These are phyloP conservation scores for Diutina mesorugosa DNA, from an alignment of 1,139 yeast genomes.

Conservation along the genomic window DNA sequence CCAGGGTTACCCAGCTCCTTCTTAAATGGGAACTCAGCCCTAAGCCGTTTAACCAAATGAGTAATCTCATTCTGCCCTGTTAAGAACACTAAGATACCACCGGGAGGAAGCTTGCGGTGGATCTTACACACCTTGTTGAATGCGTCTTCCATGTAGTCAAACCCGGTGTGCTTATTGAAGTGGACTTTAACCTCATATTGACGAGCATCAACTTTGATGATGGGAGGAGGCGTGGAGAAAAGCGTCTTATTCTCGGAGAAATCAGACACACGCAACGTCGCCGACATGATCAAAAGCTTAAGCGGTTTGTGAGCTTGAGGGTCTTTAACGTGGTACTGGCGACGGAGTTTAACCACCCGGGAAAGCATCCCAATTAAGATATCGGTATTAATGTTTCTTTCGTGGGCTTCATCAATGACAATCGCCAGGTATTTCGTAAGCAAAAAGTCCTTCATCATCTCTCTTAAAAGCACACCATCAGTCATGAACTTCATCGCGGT, in stretches of 20 bases:
- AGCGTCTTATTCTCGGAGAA: conserved; percentile 70
- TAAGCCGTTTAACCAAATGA: conserved; percentile 55
- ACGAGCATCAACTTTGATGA: conserved; percentile 84
- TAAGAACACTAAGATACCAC: conserved; percentile 82
- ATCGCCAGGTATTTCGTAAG: conserved; percentile 73
- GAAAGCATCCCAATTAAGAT: conserved; percentile 90
- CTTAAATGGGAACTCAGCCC: conserved; percentile 56
- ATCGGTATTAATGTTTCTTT: conserved; percentile 90
- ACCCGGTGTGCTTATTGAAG: conserved; percentile 69
- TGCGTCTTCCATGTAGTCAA: conserved; percentile 78
- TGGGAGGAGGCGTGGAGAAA: conserved; percentile 76
- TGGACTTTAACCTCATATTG: conserved; percentile 92
- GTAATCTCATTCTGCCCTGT: conserved; percentile 93
- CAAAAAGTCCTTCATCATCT: conserved; percentile 79
- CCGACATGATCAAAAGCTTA: conserved; percentile 79
- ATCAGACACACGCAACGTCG: conserved; percentile 87
- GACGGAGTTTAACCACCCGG: conserved; percentile 69
- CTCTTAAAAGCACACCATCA: conserved; percentile 91
- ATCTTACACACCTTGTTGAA: conserved; percentile 77
- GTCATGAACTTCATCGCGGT: conserved; percentile 95
- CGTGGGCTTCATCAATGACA: conserved; percentile 96
- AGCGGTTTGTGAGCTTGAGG: conserved; percentile 35
- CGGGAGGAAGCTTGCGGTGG: conserved; percentile 79
- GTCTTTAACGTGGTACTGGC: conserved; percentile 13
- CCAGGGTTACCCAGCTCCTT: conserved; percentile 11